These are phyloP conservation scores for Pezicula carpinea DNA, from an alignment of 2,329 filamentous ascomycete genomes.

Conservation along the genomic window DNA sequence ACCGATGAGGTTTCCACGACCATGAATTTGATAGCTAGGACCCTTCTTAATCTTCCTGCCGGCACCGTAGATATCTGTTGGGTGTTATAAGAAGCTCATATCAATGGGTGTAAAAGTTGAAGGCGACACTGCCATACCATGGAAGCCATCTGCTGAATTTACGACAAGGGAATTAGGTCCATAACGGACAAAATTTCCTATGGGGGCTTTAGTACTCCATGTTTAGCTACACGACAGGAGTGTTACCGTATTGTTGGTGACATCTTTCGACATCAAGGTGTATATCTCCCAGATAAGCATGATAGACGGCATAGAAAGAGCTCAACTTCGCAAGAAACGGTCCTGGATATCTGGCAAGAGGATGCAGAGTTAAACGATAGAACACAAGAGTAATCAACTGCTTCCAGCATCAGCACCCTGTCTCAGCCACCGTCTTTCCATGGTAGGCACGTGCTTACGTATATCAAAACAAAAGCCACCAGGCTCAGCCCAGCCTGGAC, in stretches of 20 bases:
- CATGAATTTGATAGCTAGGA: slow-evolving; percentile 53
- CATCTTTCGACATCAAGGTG: slow-evolving; percentile 29
- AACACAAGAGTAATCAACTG: slow-evolving; percentile 36
- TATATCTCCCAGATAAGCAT: slow-evolving; percentile 30
- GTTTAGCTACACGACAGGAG: slow-evolving; percentile 4
- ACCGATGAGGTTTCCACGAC: slow-evolving; percentile 61
- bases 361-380: slow-evolving; percentile 22
- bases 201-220: neutral
- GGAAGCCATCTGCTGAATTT: slow-evolving; percentile 7
- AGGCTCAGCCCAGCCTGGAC: neutral
- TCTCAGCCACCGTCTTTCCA: neutral
- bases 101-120: no score
- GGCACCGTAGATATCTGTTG: slow-evolving; percentile 58
- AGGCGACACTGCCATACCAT: slow-evolving; percentile 4
- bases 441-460: neutral
- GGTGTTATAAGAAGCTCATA: neutral
- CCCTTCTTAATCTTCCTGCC: slow-evolving; percentile 58
- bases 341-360: slow-evolving; percentile 28
- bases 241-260: slow-evolving; percentile 30
- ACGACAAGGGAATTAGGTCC: slow-evolving; percentile 14
- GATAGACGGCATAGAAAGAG: slow-evolving; percentile 22
- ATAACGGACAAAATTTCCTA: slow-evolving; percentile 36
- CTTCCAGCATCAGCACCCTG: neutral
- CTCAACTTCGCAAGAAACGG: slow-evolving; percentile 26
- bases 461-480: neutral